These are phyloP conservation scores for Gypsophila paniculata DNA, from an alignment of 179 eudicot species.

Conservation along the genomic window DNA sequence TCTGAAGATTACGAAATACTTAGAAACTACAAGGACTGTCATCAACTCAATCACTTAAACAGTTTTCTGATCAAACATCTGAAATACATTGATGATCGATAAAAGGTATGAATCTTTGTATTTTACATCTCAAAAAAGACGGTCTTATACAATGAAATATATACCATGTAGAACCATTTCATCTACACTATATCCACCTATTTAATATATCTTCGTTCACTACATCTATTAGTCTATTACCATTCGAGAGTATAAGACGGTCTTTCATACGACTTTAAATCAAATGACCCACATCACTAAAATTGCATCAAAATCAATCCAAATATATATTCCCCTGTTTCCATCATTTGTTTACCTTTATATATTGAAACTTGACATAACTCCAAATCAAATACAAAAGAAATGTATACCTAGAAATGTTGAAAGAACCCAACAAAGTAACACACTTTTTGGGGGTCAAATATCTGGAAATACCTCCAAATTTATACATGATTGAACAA, in stretches of 20 bases:
- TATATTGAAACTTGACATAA: too few relatives aligned
- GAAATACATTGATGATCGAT: too few relatives aligned
- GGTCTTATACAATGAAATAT: too few relatives aligned
- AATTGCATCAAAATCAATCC: not conserved
- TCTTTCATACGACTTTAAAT: too few relatives aligned
- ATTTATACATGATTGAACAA: conserved; percentile 32
- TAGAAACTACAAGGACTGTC: not conserved
- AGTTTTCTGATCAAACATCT: not conserved
- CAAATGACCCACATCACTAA: conserved; percentile 15
- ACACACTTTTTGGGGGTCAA: conserved; percentile 30
- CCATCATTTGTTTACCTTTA: too few relatives aligned
- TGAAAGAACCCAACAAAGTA: conserved; percentile 28
- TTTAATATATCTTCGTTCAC: too few relatives aligned
- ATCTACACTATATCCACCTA: too few relatives aligned
- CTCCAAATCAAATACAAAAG: not conserved
- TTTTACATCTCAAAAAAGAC: too few relatives aligned
- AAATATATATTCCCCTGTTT: not conserved
- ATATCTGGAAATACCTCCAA: conserved; percentile 28
- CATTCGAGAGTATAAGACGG: too few relatives aligned
- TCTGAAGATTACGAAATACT: not conserved
- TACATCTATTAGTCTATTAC: too few relatives aligned
- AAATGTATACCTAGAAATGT: conserved; percentile 36
- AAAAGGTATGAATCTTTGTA: not conserved
- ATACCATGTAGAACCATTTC: too few relatives aligned
- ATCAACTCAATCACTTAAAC: not conserved